Conservation (phyloP, 805 yeast genomes). For the Blastobotrys attinorum region DNA sequence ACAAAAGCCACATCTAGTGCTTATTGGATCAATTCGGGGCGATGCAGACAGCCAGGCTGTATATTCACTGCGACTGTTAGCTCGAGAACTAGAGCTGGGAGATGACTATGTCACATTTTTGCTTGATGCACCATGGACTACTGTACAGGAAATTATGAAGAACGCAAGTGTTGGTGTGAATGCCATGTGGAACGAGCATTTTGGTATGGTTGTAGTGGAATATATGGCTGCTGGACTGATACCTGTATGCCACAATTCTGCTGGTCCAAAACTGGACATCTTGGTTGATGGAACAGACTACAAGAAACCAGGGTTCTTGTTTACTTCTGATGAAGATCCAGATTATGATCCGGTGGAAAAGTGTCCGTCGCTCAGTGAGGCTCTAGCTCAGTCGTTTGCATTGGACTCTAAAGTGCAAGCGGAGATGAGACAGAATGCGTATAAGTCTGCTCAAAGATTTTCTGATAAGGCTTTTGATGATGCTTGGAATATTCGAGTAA, state of each 20-base stretch:
- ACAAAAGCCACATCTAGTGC: slow-evolving; percentile 47
- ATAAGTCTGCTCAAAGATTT: slow-evolving; percentile 40
- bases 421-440: slow-evolving; percentile 39
- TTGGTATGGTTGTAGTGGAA: slow-evolving; percentile 96
- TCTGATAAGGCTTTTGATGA: slow-evolving; percentile 50
- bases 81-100: slow-evolving; percentile 37
- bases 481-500: slow-evolving; percentile 39
- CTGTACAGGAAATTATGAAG: slow-evolving; percentile 46
- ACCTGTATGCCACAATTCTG: slow-evolving; percentile 89
- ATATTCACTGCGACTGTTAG: slow-evolving; percentile 37
- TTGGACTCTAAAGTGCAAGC: slow-evolving; percentile 32
- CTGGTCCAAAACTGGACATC: slow-evolving; percentile 89
- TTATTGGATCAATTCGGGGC: slow-evolving; percentile 81
- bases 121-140: slow-evolving; percentile 65
- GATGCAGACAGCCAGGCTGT: slow-evolving; percentile 57
- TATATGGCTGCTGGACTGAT: slow-evolving; percentile 77
- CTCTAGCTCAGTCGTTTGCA: slow-evolving; percentile 39
- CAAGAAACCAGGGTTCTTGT: slow-evolving; percentile 65
- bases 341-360: slow-evolving; percentile 36
- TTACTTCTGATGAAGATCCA: slow-evolving; percentile 63
- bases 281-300: slow-evolving; percentile 41
- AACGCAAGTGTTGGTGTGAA: slow-evolving; percentile 71
- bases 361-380: slow-evolving; percentile 36
- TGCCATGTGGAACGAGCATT: slow-evolving; percentile 99
- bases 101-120: slow-evolving; percentile 43